A percentile compares a stretch with the other conserved stretches of the same genome.
phyloP scores from a whole-genome alignment of 768 basidiomycete species.

The Boletus coccyginus region DNA sequence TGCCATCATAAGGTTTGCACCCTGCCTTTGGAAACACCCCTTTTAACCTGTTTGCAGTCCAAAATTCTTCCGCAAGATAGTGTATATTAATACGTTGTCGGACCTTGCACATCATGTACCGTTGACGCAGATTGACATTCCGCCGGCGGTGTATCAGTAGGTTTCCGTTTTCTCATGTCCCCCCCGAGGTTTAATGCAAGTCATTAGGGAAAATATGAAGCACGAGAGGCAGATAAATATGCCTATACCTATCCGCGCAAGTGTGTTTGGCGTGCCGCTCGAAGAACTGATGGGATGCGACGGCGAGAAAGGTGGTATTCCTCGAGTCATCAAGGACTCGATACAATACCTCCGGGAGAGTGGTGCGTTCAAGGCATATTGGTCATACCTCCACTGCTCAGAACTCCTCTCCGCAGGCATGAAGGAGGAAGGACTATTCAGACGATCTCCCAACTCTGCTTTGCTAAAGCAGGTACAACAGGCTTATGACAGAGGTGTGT shows the following conservation, averaged over 20 bases:
- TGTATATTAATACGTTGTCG: conserved; percentile 73
- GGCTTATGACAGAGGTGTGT: conserved; percentile 76
- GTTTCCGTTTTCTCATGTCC: conserved; percentile 27
- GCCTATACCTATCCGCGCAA: conserved; percentile 58
- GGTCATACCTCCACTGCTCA: background rate
- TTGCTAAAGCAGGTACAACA: conserved; percentile 73
- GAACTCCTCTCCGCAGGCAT: conserved; percentile 37
- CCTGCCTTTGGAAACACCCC: background rate
- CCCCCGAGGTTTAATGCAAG: background rate
- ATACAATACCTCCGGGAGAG: conserved; percentile 67
- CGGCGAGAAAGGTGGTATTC: conserved; percentile 81
- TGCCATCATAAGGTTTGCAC: conserved; percentile 74
- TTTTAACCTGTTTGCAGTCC: conserved; percentile 49
- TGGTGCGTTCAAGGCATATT: conserved; percentile 27
- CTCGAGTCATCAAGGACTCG: conserved; percentile 73
- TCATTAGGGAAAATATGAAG: conserved; percentile 70
- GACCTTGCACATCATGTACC: conserved; percentile 76
- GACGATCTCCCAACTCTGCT: conserved; percentile 73
- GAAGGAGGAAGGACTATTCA: conserved; percentile 76
- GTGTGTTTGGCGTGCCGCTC: conserved; percentile 75
- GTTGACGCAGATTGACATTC: conserved; percentile 84
- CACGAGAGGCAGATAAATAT: conserved; percentile 67
- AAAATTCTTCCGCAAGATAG: conserved; percentile 86
- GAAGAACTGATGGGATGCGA: conserved; percentile 82
- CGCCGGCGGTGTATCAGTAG: conserved; percentile 79